Evolutionary conservation across 345 rosid genomes (phyloP).

Genomic region (Carallia pectinifolia): DNA sequence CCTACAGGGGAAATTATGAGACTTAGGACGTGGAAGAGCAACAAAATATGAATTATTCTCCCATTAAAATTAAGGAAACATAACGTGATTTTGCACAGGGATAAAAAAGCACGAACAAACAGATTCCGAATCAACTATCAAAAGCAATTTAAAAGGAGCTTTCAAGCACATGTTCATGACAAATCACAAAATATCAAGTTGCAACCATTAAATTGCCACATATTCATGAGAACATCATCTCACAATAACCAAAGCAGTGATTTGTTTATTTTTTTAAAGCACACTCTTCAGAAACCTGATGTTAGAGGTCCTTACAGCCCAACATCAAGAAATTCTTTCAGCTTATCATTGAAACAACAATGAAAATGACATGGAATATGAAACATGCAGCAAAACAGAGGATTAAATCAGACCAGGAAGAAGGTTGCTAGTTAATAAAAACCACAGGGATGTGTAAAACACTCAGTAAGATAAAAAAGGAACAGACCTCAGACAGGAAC

Average conservation of each 20-base stretch:
- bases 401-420: neutral
- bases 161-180: no score
- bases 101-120: neutral
- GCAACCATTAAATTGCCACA: neutral
- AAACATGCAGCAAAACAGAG: slow-evolving; percentile 1
- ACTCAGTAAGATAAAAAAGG: slow-evolving; percentile 1
- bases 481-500: slow-evolving; percentile 64
- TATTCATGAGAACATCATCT: neutral
- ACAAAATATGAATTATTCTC: neutral
- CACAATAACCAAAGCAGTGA: no score
- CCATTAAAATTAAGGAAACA: slow-evolving; percentile 3
- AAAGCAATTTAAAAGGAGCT: neutral
- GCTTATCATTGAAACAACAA: neutral
- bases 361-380: neutral
- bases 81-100: neutral
- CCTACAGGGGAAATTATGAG: no score
- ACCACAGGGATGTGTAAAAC: neutral
- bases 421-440: neutral
- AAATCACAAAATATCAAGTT: neutral
- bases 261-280: no score
- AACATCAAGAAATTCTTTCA: neutral
- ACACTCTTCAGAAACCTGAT: neutral
- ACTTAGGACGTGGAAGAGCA: no score
- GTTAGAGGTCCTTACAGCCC: neutral
- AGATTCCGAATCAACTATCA: neutral